phyloP scores from a whole-genome alignment of 2,329 filamentous ascomycete species.

The Monosporascus sp. region DNA sequence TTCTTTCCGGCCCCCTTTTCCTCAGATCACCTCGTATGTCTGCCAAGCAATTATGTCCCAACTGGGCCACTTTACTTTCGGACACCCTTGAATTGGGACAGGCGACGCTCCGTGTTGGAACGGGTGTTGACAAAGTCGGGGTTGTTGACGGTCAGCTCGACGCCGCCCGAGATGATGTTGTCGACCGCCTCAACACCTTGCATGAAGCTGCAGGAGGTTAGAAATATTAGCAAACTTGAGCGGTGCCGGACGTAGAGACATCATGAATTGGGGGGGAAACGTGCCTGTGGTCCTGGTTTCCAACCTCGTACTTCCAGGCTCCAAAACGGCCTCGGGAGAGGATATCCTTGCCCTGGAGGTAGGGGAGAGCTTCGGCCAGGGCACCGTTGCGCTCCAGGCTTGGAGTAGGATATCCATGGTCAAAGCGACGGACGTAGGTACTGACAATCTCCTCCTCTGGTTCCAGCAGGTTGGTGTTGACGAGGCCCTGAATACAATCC shows the following conservation, averaged over 20 bases:
- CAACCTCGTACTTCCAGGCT: conserved; percentile 92
- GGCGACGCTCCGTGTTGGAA: conserved; percentile 60
- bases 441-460: conserved; percentile 91
- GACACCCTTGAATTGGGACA: conserved; percentile 35
- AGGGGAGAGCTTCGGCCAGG: conserved; percentile 85
- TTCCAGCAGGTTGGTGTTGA: conserved; percentile 97
- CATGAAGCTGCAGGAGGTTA: conserved; percentile 58
- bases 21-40: too few species aligned
- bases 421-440: conserved; percentile 95
- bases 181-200: conserved; percentile 90
- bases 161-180: conserved; percentile 80
- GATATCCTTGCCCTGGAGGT: conserved; percentile 86
- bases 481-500: conserved; percentile 90
- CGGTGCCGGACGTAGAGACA: too few species aligned
- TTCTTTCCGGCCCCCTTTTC: too few species aligned
- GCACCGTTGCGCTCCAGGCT: conserved; percentile 92
- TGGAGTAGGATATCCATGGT: conserved; percentile 97
- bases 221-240: too few species aligned
- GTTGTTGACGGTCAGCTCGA: conserved; percentile 92
- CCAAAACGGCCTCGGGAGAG: conserved; percentile 95
- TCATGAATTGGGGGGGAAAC: too few species aligned
- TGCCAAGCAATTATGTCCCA: too few species aligned
- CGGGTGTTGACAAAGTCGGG: conserved; percentile 89
- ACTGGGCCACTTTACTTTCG: too few species aligned
- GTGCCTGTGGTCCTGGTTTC: conserved; percentile 87